Base-by-base conservation (phyloP, 2,329 filamentous ascomycete species). In the Aciculosporium take region DNA sequence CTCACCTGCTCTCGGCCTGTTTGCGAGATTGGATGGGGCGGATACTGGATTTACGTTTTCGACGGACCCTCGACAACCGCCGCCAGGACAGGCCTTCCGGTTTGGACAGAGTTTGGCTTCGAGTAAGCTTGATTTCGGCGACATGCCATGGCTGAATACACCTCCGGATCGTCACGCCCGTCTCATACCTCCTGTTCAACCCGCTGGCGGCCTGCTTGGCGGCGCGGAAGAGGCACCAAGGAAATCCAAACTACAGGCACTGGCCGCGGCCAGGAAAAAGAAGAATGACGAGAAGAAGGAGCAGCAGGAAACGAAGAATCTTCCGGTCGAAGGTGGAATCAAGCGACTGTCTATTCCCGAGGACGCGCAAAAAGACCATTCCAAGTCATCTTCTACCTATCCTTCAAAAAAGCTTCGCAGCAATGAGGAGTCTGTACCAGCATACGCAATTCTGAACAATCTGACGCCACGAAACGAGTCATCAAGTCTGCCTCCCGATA, bases 241-340 rank as follows among this genome's bases (percentile, higher is more conserved):
- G 54, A 71, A 84, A 60, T 94, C 89, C 5, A 98, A 98, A 54
- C 68, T 98, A 35, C 89, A 94, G 52, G 86, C 86, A 37, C 67
- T 98, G 32, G 88, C 89, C 39, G 86, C 86, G 27, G 82, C 84
- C 41, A 74, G 87, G 23, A 88, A 87, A 57, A 88, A 84, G 62
- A 94, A 87, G 59, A 79, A 78, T 12, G 79, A 78, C 24, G 78
- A 81, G 30, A 78, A 74, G 51, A 65, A 59, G 38, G 58, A 53
- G 12, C 45, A 53, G 17, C n/a, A n/a, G n/a, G n/a, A n/a, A n/a
- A 51, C 52, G 20, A 54, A 50, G n/a, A 37, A 50, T 4, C 18
- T 44, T 3, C 52, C 51, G n/a, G 39, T 53, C 9, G 52, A 56
- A 42, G 51, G 46, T 23, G 55, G 51, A 15, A 45, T 64, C 7